phyloP scores from a whole-genome alignment of 371 early-diverging fungal genomes.

The Mortierella sp. region DNA sequence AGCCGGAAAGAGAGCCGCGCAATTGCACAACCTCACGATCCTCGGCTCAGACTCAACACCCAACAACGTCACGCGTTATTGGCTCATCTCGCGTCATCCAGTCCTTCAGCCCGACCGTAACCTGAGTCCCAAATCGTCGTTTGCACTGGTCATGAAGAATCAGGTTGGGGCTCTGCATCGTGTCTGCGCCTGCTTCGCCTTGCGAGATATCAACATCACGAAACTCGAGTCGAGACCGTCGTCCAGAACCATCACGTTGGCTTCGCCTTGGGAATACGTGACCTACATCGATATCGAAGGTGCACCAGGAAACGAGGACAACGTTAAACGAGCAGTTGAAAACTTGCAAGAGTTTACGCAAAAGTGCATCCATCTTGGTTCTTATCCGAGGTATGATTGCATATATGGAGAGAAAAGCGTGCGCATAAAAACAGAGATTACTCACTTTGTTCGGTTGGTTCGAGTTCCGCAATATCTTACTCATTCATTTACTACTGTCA shows the following conservation, averaged over 20 bases:
- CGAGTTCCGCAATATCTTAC: too few relatives aligned
- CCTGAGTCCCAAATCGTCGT: slow-evolving; percentile 49
- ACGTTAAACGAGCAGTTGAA: slow-evolving; percentile 39
- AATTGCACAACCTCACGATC: slow-evolving; percentile 27
- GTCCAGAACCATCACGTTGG: slow-evolving; percentile 34
- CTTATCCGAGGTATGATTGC: slow-evolving; percentile 37
- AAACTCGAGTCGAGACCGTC: slow-evolving; percentile 48
- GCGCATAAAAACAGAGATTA: too few relatives aligned
- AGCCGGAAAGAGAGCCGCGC: slow-evolving; percentile 36
- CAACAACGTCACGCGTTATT: slow-evolving; percentile 48
- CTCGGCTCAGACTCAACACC: slow-evolving; percentile 43
- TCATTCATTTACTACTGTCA: too few relatives aligned
- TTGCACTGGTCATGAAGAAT: slow-evolving; percentile 49
- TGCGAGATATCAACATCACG: slow-evolving; percentile 51
- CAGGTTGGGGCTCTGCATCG: slow-evolving; percentile 43
- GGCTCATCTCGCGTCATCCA: slow-evolving; percentile 42
- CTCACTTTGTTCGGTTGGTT: too few relatives aligned
- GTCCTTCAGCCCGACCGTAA: slow-evolving; percentile 40
- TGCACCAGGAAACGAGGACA: slow-evolving; percentile 40
- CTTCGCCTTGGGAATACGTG: slow-evolving; percentile 43
- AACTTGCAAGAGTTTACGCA: slow-evolving; percentile 43
- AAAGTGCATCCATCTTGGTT: slow-evolving; percentile 45
- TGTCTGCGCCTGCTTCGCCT: slow-evolving; percentile 38
- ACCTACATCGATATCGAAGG: slow-evolving; percentile 53
- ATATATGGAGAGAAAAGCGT: not conserved